Percentiles rank a stretch among this genome's conserved stretches.
Evolutionary conservation across 2,329 filamentous ascomycete genomes (phyloP).

Genomic region (Hirsutella rhossiliensis): DNA sequence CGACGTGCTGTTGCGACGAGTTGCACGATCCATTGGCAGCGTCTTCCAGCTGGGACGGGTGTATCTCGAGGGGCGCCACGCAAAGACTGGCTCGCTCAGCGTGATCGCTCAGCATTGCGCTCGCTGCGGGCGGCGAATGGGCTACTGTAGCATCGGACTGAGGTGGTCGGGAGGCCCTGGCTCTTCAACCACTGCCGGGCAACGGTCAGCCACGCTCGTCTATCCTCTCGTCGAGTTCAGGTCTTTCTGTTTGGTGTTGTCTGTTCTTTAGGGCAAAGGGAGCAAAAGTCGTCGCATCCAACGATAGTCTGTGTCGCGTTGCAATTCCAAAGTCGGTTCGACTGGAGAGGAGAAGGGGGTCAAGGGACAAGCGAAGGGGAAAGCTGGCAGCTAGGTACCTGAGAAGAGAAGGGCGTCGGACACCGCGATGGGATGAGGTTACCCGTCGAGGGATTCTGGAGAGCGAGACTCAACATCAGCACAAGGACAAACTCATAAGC

Average conservation of each 20-base stretch:
- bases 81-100: conserved; percentile 44
- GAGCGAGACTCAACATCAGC: conserved; percentile 1
- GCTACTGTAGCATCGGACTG: conserved; percentile 17
- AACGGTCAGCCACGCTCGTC: not conserved
- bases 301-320: no score
- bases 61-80: conserved; percentile 46
- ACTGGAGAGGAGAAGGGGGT: no score
- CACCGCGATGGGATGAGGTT: not conserved
- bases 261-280: no score
- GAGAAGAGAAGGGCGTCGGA: no score
- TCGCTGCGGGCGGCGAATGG: conserved; percentile 13
- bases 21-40: conserved; percentile 17
- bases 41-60: conserved; percentile 24
- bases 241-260: no score
- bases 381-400: no score
- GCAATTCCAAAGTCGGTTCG: no score
- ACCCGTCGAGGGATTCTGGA: not conserved
- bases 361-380: no score
- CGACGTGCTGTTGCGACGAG: conserved; percentile 19
- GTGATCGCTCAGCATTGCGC: conserved; percentile 27
- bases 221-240: not conserved
- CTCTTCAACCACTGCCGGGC: conserved; percentile 7
- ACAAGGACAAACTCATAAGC: not conserved
- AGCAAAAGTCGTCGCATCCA: no score
- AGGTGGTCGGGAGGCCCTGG: conserved; percentile 1